These are phyloP conservation scores for Candida berthetii DNA, from an alignment of 805 yeast genomes.

Conservation along the genomic window DNA sequence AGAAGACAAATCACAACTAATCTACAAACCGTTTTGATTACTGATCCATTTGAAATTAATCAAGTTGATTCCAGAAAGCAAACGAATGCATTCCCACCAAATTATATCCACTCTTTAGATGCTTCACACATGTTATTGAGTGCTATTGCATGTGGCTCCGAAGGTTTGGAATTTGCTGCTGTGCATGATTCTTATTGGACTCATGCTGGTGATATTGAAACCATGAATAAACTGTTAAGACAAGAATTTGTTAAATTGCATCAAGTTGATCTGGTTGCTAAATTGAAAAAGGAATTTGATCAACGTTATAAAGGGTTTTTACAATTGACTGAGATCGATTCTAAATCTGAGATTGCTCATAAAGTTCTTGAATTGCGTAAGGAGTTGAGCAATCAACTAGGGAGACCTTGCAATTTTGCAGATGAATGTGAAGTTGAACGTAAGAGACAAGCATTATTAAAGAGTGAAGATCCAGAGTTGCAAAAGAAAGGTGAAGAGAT, in stretches of 20 bases:
- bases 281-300: conserved; percentile 73
- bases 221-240: conserved; percentile 65
- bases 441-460: conserved; percentile 48
- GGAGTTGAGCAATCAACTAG: conserved; percentile 39
- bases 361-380: conserved; percentile 44
- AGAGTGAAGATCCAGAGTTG: conserved; percentile 43
- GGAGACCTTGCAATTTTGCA: conserved; percentile 48
- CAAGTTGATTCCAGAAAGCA: conserved; percentile 88
- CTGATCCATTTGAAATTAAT: conserved; percentile 80
- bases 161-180: conserved; percentile 74
- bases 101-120: conserved; percentile 89
- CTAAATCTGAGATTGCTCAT: conserved; percentile 42
- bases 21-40: conserved; percentile 78
- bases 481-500: conserved; percentile 44
- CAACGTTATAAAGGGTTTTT: conserved; percentile 70
- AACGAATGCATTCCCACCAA: conserved; percentile 91
- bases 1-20: conserved; percentile 70
- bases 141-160: conserved; percentile 67
- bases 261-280: conserved; percentile 61
- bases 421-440: conserved; percentile 75
- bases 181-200: conserved; percentile 99
- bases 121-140: conserved; percentile 96
- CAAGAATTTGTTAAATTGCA: conserved; percentile 78
- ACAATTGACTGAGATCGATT: conserved; percentile 50
- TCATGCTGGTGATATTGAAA: conserved; percentile 78